Conservation (phyloP, 1,284 basidiomycete species). For the Leccinum laetum region DNA sequence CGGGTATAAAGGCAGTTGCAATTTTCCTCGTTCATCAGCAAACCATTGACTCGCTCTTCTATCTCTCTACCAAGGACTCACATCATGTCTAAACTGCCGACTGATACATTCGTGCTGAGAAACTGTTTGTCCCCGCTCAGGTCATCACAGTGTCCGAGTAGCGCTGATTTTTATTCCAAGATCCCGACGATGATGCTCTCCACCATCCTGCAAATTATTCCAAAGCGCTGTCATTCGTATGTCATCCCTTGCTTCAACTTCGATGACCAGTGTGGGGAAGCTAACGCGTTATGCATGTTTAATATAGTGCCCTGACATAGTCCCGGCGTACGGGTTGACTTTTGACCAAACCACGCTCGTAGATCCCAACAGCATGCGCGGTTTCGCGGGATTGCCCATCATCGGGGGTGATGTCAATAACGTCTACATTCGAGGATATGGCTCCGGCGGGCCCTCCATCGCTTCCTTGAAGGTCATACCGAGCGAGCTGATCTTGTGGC, state of each 20-base stretch:
- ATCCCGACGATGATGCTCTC: slow-evolving; percentile 12
- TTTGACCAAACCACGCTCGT: slow-evolving; percentile 1
- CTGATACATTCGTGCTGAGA: slow-evolving; percentile 2
- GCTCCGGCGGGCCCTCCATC: neutral
- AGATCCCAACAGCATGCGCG: neutral
- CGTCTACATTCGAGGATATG: slow-evolving; percentile 12
- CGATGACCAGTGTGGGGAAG: neutral
- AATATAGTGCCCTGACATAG: slow-evolving; percentile 14
- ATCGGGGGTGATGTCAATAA: slow-evolving; percentile 13
- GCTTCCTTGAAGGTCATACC: neutral
- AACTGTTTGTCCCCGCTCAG: slow-evolving; percentile 7
- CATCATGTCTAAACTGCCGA: neutral
- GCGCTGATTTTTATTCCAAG: slow-evolving; percentile 5
- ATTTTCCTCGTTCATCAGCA: slow-evolving; percentile 1
- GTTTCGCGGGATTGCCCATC: slow-evolving; percentile 8
- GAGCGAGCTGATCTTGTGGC: slow-evolving; percentile 16
- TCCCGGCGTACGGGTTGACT: slow-evolving; percentile 10
- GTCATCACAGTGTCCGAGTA: neutral
- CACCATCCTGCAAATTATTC: neutral
- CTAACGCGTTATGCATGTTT: neutral
- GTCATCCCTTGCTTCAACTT: neutral
- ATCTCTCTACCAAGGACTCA: neutral
- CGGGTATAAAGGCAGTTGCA: slow-evolving; percentile 5
- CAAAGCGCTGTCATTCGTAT: slow-evolving; percentile 12
- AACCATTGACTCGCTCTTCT: neutral